These are phyloP conservation scores for Quercus tomentella DNA, from an alignment of 331 rosid species.

Conservation along the genomic window DNA sequence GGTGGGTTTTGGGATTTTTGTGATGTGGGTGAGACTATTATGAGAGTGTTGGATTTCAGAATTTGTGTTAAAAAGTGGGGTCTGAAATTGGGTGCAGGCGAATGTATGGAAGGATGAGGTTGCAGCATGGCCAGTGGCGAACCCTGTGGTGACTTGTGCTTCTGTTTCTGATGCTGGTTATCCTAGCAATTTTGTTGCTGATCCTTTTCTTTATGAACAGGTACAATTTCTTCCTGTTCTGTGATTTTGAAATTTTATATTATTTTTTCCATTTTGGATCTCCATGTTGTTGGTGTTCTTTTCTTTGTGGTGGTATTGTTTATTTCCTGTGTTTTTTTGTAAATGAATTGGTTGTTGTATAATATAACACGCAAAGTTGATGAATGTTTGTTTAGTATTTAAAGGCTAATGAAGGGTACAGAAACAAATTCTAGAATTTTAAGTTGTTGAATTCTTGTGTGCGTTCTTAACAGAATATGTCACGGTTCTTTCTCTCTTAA, in stretches of 20 bases:
- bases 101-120: constrained; percentile 60
- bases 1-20: not conserved
- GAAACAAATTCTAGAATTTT: not conserved
- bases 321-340: not conserved
- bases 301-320: not conserved
- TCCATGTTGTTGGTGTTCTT: not conserved
- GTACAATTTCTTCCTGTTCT: constrained; percentile 28
- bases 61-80: constrained; percentile 13
- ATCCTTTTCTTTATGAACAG: constrained; percentile 88
- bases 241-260: constrained; percentile 8
- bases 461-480: not conserved
- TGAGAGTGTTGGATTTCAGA: constrained; percentile 3
- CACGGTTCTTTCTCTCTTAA: not conserved
- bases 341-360: not conserved
- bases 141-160: constrained; percentile 92
- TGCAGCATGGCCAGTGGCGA: constrained; percentile 97
- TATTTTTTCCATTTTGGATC: not conserved
- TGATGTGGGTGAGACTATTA: not conserved
- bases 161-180: constrained; percentile 84
- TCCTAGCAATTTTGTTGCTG: constrained; percentile 97
- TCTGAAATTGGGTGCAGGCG: constrained; percentile 41
- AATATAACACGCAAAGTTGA: not conserved
- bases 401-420: not conserved
- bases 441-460: not conserved
- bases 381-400: not conserved